These are phyloP conservation scores for Bryum argenteum DNA, from an alignment of 225 moss, liverwort and hornwort genomes.

Conservation along the genomic window DNA sequence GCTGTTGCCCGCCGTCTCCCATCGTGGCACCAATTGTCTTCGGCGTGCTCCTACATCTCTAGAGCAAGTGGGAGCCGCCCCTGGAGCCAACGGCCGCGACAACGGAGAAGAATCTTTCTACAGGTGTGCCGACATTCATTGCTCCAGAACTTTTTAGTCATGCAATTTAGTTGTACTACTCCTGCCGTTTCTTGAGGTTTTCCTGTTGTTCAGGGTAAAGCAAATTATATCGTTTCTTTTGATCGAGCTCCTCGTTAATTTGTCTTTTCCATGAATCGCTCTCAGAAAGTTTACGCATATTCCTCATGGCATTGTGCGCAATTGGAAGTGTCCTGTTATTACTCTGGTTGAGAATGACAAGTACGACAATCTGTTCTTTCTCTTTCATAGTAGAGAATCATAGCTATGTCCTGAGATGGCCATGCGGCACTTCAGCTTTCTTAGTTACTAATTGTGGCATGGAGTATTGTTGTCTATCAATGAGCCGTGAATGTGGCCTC, in stretches of 20 bases:
- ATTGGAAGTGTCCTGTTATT: neutral
- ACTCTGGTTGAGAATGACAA: neutral
- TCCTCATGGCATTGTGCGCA: neutral
- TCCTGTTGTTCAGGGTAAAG: neutral
- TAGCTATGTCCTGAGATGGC: neutral
- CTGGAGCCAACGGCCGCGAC: neutral
- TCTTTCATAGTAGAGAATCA: neutral
- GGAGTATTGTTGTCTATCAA: neutral
- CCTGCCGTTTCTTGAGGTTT: neutral
- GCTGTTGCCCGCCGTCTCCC: neutral
- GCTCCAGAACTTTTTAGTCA: neutral
- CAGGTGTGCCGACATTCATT: neutral
- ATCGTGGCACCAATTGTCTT: neutral
- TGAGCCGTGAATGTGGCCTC: neutral
- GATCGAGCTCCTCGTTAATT: neutral
- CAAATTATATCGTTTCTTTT: neutral
- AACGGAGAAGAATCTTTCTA: neutral
- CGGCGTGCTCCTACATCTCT: neutral
- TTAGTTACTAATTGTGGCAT: neutral
- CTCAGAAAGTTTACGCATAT: neutral
- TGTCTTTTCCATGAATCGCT: neutral
- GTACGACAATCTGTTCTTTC: neutral
- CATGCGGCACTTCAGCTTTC: neutral
- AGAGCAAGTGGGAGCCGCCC: neutral
- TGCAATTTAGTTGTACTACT: neutral